Evolutionary conservation across 768 basidiomycete species (phyloP).

Genomic region (Mycena crocata): DNA sequence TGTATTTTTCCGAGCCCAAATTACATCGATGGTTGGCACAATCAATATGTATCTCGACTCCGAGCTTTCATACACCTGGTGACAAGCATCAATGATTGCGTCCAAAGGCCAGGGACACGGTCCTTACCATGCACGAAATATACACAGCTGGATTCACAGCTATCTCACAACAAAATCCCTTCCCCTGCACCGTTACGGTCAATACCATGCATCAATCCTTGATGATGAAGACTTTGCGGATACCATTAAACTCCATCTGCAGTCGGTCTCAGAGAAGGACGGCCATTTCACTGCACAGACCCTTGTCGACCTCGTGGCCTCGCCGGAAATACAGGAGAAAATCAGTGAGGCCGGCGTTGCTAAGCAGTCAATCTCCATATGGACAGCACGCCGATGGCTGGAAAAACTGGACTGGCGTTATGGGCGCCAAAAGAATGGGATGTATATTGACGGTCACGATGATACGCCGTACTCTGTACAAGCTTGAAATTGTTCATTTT

Average conservation of each 20-base stretch:
- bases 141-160: slow-evolving; percentile 45
- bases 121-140: slow-evolving; percentile 40
- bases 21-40: slow-evolving; percentile 46
- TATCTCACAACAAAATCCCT: slow-evolving; percentile 38
- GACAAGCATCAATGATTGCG: slow-evolving; percentile 44
- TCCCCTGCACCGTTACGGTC: slow-evolving; percentile 41
- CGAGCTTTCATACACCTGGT: slow-evolving; percentile 45
- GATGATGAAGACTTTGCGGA: slow-evolving; percentile 24
- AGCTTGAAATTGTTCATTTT: no score
- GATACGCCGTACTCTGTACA: no score
- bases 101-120: slow-evolving; percentile 43
- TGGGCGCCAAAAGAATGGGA: slow-evolving; percentile 24
- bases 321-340: not conserved
- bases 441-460: slow-evolving; percentile 31
- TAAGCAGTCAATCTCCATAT: slow-evolving; percentile 12
- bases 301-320: not conserved
- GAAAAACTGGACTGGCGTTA: slow-evolving; percentile 24
- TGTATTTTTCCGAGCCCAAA: slow-evolving; percentile 41
- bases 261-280: not conserved
- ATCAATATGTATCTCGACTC: slow-evolving; percentile 51
- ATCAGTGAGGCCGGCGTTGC: not conserved
- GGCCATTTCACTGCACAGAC: slow-evolving; percentile 2
- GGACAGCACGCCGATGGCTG: slow-evolving; percentile 18
- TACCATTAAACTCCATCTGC: not conserved
- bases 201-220: slow-evolving; percentile 36